Evolutionary conservation across 164 flowering plant genomes (phyloP), one percentile per base, ranked within the genome.

Genomic region (Pachysandra terminalis): DNA sequence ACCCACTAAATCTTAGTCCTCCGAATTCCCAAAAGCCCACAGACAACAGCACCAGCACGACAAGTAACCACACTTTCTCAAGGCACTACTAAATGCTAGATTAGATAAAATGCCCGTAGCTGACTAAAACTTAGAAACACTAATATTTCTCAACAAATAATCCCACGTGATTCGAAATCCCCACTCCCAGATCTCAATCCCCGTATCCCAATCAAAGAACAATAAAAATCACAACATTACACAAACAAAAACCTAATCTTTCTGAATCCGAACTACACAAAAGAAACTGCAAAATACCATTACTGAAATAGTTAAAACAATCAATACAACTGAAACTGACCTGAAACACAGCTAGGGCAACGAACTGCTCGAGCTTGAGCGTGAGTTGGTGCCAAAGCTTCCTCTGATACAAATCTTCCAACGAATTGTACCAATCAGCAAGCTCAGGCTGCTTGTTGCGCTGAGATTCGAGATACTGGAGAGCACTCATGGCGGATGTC

Each of bases 361-460:
- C 84, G 80, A 95, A 95, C 78, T 92, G 92, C 57, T 95, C 97
- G 66, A 95, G 94, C 82, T 90, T 90, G 70, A 81, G 83, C 28
- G 98, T 87, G 68, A 95, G 98, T 79, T 92, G 97, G 64, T 95
- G 97, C 98, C 98, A n/a, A n/a, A n/a, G n/a, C n/a, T n/a, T n/a
- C n/a, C n/a, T n/a, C n/a, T n/a, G n/a, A n/a, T n/a, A n/a, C 81
- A 95, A 92, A 89, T 95, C 97, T 59, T 84, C 90, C 12, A 95
- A 81, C 26, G 88, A 66, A 61, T 75, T 84, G 87, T 83, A 95
- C 97, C 98, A 92, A 13, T 92, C 97, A 4, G 81, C 77, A 0
- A 90, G 95, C 83, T 95, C 97, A 51, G 98, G 98, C 40, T 92
- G 97, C 41, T 81, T 67, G 76, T 68, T 81, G 1, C 97, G 86